Percentiles rank a stretch among this genome's conserved stretches.
These are phyloP conservation scores for Scedosporium boydii DNA, from an alignment of 2,329 filamentous ascomycete species.

Conservation along the genomic window DNA sequence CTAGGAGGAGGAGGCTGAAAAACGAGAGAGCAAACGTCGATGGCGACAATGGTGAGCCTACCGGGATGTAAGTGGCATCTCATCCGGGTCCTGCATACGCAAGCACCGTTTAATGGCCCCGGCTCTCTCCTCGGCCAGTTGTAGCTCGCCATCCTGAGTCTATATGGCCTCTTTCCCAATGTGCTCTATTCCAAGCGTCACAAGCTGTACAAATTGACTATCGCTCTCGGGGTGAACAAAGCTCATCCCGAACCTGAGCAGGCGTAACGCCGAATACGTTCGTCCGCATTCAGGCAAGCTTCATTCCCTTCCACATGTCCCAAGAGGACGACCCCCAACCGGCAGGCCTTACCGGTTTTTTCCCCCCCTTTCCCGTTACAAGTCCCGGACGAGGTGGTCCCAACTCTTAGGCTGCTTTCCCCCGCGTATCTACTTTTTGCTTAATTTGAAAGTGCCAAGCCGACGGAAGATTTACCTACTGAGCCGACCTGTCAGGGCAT, in stretches of 20 bases:
- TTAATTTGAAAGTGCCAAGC: not conserved
- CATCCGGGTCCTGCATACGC: not conserved
- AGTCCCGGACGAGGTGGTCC: not conserved
- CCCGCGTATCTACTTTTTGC: not conserved
- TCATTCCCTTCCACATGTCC: not conserved
- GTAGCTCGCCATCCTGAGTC: not conserved
- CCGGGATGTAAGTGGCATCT: not conserved
- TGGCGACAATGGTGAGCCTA: not conserved
- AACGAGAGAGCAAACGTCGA: not conserved
- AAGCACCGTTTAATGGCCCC: not conserved
- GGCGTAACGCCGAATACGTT: no score
- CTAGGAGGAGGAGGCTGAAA: not conserved
- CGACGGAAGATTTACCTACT: not conserved
- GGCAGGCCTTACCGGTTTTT: not conserved
- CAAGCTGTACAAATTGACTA: no score
- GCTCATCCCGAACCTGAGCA: no score
- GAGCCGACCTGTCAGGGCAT: not conserved
- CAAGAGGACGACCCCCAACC: not conserved
- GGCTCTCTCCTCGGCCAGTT: not conserved
- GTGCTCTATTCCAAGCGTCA: no score
- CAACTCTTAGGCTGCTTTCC: not conserved
- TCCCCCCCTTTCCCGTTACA: not conserved
- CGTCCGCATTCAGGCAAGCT: not conserved
- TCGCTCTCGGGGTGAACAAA: no score
- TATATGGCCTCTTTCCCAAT: not conserved